phyloP scores from a whole-genome alignment of 2,329 filamentous ascomycete genomes.

The Penicillium sp. region DNA sequence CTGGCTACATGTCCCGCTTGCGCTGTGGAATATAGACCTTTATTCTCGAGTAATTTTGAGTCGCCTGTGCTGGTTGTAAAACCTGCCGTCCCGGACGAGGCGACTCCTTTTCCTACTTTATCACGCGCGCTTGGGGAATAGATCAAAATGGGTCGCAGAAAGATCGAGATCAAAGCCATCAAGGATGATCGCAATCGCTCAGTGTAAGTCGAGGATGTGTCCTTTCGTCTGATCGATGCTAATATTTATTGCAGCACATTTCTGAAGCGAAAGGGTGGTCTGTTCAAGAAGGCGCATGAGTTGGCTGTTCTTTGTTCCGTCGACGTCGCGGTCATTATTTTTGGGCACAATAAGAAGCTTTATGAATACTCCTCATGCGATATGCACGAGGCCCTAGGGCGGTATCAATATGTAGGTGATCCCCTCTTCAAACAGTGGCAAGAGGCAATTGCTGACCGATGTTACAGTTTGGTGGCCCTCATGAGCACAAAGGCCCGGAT shows the following conservation, averaged over 20 bases:
- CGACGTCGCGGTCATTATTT: conserved; percentile 98
- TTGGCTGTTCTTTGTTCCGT: conserved; percentile 96
- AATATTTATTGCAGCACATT: conserved; percentile 69
- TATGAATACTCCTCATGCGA: conserved; percentile 96
- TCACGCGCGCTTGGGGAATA: conserved; percentile 13
- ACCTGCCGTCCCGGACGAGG: neutral
- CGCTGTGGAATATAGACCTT: neutral
- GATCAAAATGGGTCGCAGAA: conserved; percentile 82
- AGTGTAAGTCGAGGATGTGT: conserved; percentile 67
- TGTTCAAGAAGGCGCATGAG: conserved; percentile 99
- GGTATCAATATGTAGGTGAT: conserved; percentile 83
- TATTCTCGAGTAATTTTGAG: neutral
- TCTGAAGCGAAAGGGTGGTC: conserved; percentile 94
- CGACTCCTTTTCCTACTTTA: neutral
- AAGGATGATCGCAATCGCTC: conserved; percentile 98
- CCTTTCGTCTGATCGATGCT: neutral
- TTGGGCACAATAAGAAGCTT: conserved; percentile 97
- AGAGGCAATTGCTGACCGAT: neutral
- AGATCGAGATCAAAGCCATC: conserved; percentile 99
- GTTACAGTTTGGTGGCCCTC: conserved; percentile 79
- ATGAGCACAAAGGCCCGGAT: conserved; percentile 92
- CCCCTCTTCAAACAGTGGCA: neutral
- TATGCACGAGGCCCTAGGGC: conserved; percentile 84
- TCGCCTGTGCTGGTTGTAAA: neutral
- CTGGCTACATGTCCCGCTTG: neutral